phyloP scores from a whole-genome alignment of 441 rosid genomes.

The Brassica hybrid region DNA sequence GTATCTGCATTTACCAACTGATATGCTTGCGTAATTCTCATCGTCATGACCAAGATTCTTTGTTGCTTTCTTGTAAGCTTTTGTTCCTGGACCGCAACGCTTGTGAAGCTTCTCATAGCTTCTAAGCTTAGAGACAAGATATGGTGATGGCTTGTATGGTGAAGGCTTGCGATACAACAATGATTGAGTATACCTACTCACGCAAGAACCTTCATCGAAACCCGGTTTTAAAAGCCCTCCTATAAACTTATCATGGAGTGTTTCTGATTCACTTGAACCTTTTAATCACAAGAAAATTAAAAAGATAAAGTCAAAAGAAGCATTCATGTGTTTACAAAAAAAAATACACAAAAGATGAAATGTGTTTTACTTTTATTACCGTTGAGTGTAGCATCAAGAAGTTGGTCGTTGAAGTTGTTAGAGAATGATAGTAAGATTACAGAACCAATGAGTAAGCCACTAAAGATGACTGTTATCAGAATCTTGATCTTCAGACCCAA shows the following conservation, averaged over 20 bases:
- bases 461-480: not conserved
- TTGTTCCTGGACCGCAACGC: conserved; percentile 61
- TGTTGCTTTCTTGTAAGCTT: conserved; percentile 52
- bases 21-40: conserved; percentile 24
- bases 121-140: conserved; percentile 62
- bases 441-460: conserved; percentile 23
- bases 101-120: conserved; percentile 64
- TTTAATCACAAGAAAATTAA: not conserved
- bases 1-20: conserved; percentile 57
- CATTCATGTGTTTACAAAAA: not conserved
- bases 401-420: conserved; percentile 16
- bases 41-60: conserved; percentile 46
- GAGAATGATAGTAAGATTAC: conserved; percentile 17
- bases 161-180: conserved; percentile 50
- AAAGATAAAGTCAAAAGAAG: too few species aligned
- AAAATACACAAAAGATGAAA: not conserved
- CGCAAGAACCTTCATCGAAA: conserved; percentile 57
- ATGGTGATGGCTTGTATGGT: conserved; percentile 53
- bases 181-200: conserved; percentile 57
- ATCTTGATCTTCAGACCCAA: conserved; percentile 33
- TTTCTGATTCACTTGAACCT: conserved; percentile 25
- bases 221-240: conserved; percentile 60
- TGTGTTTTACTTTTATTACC: conserved; percentile 5
- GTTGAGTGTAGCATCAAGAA: conserved; percentile 11
- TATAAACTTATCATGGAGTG: conserved; percentile 44